Evolutionary conservation across 148 eudicot genomes (phyloP).

Genomic region (Nepenthes gracilis): DNA sequence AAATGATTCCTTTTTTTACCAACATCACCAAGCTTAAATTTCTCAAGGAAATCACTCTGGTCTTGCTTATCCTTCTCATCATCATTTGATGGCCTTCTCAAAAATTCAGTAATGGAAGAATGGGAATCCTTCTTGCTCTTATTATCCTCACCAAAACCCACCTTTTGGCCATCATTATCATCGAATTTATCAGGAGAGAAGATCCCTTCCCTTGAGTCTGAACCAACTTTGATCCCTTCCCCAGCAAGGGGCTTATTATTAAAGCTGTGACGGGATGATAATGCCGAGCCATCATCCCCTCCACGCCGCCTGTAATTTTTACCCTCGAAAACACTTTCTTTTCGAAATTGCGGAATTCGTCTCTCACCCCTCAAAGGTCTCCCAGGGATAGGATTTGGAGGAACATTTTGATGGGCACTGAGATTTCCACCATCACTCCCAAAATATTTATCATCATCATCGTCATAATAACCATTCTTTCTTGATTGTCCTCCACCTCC

Average conservation of each 20-base stretch:
- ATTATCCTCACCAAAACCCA: conserved; percentile 7
- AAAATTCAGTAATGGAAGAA: conserved; percentile 20
- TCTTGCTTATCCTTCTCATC: conserved; percentile 13
- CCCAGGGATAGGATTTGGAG: conserved; percentile 27
- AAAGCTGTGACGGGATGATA: conserved; percentile 3
- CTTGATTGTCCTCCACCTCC: conserved; percentile 4
- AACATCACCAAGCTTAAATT: conserved; percentile 46
- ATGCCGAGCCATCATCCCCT: conserved; percentile 11
- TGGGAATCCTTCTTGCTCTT: conserved; percentile 10
- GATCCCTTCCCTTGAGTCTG: conserved; percentile 9
- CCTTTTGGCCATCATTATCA: conserved; percentile 1
- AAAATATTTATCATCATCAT: conserved; percentile 17
- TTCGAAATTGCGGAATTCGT: conserved; percentile 15
- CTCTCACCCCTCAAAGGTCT: conserved; percentile 40
- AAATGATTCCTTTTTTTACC: conserved; percentile 5
- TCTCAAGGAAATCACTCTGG: conserved; percentile 48
- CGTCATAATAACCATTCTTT: conserved; percentile 6
- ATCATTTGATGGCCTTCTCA: conserved; percentile 10
- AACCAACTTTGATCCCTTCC: conserved; percentile 9
- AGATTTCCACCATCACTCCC: conserved; percentile 11
- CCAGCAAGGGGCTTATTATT: conserved; percentile 11
- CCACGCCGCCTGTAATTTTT: conserved; percentile 10
- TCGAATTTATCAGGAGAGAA: conserved; percentile 11
- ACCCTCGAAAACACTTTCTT: conserved; percentile 6
- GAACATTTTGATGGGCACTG: conserved; percentile 10